Evolutionary conservation across 2,329 filamentous ascomycete genomes (phyloP), one percentile per base, ranked within the genome.

Genomic region (Colletotrichum sp.): DNA sequence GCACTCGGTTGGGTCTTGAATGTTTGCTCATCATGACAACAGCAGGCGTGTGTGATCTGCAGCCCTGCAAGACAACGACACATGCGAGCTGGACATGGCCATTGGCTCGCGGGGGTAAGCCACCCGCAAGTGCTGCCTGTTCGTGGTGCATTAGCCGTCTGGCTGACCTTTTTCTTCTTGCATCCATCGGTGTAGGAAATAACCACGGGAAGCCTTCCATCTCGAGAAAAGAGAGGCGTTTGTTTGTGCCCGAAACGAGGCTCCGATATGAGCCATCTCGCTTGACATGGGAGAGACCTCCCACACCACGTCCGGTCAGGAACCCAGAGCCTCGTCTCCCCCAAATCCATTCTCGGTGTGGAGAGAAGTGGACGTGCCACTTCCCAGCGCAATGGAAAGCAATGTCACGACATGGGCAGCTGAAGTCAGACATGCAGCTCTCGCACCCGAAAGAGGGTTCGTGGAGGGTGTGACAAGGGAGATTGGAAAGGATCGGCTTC

Each of bases 81-180:
- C 39, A 63, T 34, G 24, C 72, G 26, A 34, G 18, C 26, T 32
- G 21, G 34, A 26, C 16, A 74, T 10, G 18, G 30, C 21, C 34
- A 73, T 75, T 75, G 70, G 70, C 70, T 39, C n/a, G n/a, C 28
- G 21, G 24, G 12, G 8, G 15, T 9, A 68, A 73, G 70, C 71
- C 74, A 73, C 59, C 6, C 16, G 28, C n/a, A 30, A 60, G 15
- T 64, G 64, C 48, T 69, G 70, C 70, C 73, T 73, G 32, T 32
- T 61, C 16, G n/a, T 30, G 26, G 34, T 60, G 34, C 69, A 57
- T 34, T 59, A 57, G 26, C 66, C 57, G 66, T 32, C n/a, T 52
- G 43, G 43, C n/a, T 52, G 43, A 24, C 63, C 28, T 32, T 26
- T 66, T 9, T 39, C 32, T 30, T 10, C 26, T 63, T n/a, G n/a